Percentiles rank a stretch among this genome's conserved stretches.
Conservation (phyloP, 768 basidiomycete species). For the Lactarius vividus region DNA sequence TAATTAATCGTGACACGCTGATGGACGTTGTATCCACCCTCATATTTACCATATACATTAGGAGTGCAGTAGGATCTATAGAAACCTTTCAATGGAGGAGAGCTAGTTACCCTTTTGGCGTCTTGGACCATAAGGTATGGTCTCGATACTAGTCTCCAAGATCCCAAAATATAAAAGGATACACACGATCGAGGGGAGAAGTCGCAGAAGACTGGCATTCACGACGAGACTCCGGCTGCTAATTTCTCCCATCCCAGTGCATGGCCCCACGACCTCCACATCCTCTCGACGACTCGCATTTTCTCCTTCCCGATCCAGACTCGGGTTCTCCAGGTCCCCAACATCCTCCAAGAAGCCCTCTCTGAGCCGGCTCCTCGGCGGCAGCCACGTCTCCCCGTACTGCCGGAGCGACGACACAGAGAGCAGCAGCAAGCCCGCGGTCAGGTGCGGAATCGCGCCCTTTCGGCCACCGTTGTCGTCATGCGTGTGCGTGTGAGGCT, state of each 20-base stretch:
- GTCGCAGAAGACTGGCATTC: not conserved
- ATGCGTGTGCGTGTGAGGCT: constrained; percentile 37
- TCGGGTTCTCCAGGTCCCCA: constrained; percentile 73
- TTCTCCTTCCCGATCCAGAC: constrained; percentile 67
- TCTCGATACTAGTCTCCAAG: not conserved
- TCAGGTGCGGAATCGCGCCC: constrained; percentile 48
- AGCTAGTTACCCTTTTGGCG: not conserved
- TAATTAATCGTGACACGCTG: not conserved
- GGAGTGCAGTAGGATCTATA: not conserved
- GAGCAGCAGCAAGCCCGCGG: constrained; percentile 71
- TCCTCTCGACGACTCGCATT: constrained; percentile 71
- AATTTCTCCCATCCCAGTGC: constrained; percentile 57
- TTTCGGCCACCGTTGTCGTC: constrained; percentile 28
- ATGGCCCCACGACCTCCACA: constrained; percentile 86
- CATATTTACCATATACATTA: not conserved
- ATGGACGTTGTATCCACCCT: not conserved
- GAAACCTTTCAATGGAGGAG: not conserved
- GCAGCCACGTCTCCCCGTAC: constrained; percentile 59
- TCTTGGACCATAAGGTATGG: not conserved
- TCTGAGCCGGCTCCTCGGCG: constrained; percentile 56
- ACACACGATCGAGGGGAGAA: not conserved
- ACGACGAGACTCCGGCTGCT: constrained; percentile 22
- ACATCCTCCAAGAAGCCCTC: constrained; percentile 86
- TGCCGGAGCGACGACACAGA: constrained; percentile 64
- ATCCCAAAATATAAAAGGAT: not conserved